These are phyloP conservation scores for Acanthamoeba royreba DNA, from an alignment of 208 protist species.

Conservation along the genomic window DNA sequence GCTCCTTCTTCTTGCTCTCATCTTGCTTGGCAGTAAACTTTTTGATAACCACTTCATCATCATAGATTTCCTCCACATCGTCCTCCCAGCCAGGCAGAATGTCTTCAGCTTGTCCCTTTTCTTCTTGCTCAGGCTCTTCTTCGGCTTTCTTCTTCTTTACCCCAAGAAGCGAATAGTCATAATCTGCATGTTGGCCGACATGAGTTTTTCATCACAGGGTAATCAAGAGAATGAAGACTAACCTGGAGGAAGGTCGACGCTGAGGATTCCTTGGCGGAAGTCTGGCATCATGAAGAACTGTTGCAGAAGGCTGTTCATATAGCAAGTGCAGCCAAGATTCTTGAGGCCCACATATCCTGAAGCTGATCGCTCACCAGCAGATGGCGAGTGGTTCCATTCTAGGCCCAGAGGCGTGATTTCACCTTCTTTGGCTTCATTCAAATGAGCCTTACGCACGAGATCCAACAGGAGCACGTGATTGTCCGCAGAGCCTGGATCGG, in stretches of 20 bases:
- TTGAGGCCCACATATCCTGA: slow-evolving; percentile 76
- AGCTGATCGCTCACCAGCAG: not conserved
- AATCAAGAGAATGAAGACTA: no score
- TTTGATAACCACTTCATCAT: not conserved
- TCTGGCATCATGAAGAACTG: slow-evolving; percentile 73
- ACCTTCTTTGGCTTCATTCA: not conserved
- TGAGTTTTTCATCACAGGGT: no score
- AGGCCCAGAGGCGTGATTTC: not conserved
- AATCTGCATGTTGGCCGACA: no score
- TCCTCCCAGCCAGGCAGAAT: not conserved
- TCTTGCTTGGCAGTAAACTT: not conserved
- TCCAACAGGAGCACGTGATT: not conserved
- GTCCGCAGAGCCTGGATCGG: not conserved
- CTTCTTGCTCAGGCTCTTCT: no score
- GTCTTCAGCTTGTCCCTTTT: no score
- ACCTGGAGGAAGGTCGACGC: not conserved
- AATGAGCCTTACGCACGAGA: not conserved
- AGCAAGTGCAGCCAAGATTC: slow-evolving; percentile 82
- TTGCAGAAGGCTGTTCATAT: slow-evolving; percentile 83
- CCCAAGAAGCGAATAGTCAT: no score
- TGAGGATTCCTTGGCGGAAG: slow-evolving; percentile 54
- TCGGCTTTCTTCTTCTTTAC: no score
- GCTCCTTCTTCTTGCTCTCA: not conserved
- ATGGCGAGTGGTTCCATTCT: not conserved
- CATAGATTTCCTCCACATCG: not conserved